Evolutionary conservation across 768 basidiomycete species (phyloP).

Genomic region (Leccinum longicurvipes): DNA sequence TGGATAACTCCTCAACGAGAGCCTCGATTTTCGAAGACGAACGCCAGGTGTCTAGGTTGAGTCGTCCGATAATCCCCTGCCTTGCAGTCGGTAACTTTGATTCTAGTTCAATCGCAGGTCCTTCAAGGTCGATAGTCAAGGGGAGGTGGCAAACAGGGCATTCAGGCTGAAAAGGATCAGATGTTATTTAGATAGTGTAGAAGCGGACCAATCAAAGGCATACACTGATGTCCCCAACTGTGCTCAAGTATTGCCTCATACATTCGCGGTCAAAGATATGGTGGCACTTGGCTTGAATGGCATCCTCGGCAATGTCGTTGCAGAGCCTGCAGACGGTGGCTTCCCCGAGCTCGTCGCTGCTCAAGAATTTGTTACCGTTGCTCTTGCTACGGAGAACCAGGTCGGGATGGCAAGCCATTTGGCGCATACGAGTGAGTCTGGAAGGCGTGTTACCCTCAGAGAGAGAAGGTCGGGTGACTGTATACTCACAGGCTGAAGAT

Average conservation of each 20-base stretch:
- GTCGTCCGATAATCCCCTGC: conserved; percentile 91
- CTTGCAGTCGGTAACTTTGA: conserved; percentile 48
- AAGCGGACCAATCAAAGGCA: conserved; percentile 21
- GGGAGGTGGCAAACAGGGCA: conserved; percentile 95
- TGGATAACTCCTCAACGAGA: conserved; percentile 87
- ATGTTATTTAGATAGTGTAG: not conserved
- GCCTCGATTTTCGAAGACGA: conserved; percentile 99
- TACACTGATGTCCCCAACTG: conserved; percentile 62
- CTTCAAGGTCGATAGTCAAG: conserved; percentile 94
- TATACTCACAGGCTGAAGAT: conserved; percentile 71
- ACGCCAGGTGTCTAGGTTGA: conserved; percentile 87
- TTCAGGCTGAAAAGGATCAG: conserved; percentile 53
- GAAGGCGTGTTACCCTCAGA: conserved; percentile 13
- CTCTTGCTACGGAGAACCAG: conserved; percentile 86
- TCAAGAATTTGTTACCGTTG: conserved; percentile 59
- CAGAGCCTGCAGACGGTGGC: conserved; percentile 92
- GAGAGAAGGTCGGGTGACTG: not conserved
- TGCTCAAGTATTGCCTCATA: conserved; percentile 87
- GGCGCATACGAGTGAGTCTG: conserved; percentile 91
- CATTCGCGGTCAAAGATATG: conserved; percentile 97
- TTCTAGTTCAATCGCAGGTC: conserved; percentile 83
- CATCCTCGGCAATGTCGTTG: conserved; percentile 95
- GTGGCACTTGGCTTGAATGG: conserved; percentile 88
- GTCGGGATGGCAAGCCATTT: conserved; percentile 95
- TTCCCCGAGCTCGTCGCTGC: conserved; percentile 58